Evolutionary conservation across 2,329 filamentous ascomycete genomes (phyloP), one percentile per base, ranked within the genome.

Genomic region (Camillea tinctor): DNA sequence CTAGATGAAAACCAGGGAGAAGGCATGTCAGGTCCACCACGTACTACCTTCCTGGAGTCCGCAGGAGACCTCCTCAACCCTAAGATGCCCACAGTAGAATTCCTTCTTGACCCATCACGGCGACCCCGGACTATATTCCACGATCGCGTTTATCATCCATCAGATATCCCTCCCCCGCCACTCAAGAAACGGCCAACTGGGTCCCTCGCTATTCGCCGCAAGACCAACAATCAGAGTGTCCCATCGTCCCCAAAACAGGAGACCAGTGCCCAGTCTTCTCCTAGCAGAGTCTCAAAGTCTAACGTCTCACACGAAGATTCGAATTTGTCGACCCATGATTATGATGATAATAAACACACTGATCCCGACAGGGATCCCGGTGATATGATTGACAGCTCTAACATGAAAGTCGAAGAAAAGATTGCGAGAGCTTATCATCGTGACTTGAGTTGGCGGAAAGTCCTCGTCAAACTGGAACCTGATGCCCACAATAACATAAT

Each of bases 401-500:
- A 79, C 64, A 93, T 98, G 87, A 92, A 91, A 64, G 93, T 98
- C 0, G 95, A 99, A 75, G 95, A 99, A 75, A 98, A 97, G 77
- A 99, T 99, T 66, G 95, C 95, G 1, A 86, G 95, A 52, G 95
- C 93, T 15, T 99, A 99, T 76, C 95, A 99, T 74, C 87, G 88
- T 13, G 92, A 92, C 64, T 78, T 99, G 20, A 91, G 92, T 1
- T 99, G 95, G 95, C 90, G 95, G 52, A 99, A 99, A 73, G 95
- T 99, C 1, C 85, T 99, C 3, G 95, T 99, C 15, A 90, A 95
- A 57, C 82, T 99, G 2, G 94, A 99, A 73, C 95, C 95, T 0
- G 95, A 99, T 75, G 95, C 95, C 0, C 95, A 99, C 78, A 99
- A 99, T 76, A 99, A 99, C 75, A 96, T 99, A 66, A 90, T 98